These are phyloP conservation scores for Myxozyma nipponensis DNA, from an alignment of 805 yeast genomes.

Conservation along the genomic window DNA sequence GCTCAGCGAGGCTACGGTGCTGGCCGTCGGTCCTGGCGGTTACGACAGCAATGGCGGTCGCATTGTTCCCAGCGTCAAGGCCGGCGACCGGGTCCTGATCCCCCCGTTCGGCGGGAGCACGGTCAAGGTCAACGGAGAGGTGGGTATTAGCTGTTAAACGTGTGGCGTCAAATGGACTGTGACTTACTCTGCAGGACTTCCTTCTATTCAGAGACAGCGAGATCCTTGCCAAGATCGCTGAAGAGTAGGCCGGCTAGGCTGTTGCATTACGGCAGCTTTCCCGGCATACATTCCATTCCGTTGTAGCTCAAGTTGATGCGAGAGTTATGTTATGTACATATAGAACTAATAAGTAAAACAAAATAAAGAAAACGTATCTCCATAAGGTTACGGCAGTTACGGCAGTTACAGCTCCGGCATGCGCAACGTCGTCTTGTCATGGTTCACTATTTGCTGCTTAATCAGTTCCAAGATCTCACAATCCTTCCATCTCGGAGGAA, in stretches of 20 bases:
- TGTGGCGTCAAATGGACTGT: not conserved
- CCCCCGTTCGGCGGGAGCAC: conserved; percentile 93
- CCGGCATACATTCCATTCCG: too few relatives aligned
- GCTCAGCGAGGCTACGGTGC: conserved; percentile 84
- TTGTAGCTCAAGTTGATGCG: too few relatives aligned
- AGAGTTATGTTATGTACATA: too few relatives aligned
- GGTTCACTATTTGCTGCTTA: conserved; percentile 68
- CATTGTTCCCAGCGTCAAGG: conserved; percentile 68
- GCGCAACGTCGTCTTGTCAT: conserved; percentile 66
- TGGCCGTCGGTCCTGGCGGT: conserved; percentile 94
- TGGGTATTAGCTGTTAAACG: conserved; percentile 9
- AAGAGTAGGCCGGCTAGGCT: too few relatives aligned
- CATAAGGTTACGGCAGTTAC: too few relatives aligned
- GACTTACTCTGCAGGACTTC: conserved; percentile 33
- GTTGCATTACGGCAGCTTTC: too few relatives aligned
- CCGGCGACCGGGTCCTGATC: conserved; percentile 92
- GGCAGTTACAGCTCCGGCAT: conserved; percentile 66
- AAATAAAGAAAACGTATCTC: not conserved
- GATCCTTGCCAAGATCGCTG: conserved; percentile 81
- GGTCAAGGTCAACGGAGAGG: conserved; percentile 83
- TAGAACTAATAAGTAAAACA: not conserved
- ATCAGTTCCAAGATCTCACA: conserved; percentile 59
- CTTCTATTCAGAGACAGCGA: conserved; percentile 88
- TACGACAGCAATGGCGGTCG: conserved; percentile 70
- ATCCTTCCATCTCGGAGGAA: conserved; percentile 82